phyloP scores from a whole-genome alignment of 2,329 filamentous ascomycete genomes.

The Coniosporium tulheliwenetii region DNA sequence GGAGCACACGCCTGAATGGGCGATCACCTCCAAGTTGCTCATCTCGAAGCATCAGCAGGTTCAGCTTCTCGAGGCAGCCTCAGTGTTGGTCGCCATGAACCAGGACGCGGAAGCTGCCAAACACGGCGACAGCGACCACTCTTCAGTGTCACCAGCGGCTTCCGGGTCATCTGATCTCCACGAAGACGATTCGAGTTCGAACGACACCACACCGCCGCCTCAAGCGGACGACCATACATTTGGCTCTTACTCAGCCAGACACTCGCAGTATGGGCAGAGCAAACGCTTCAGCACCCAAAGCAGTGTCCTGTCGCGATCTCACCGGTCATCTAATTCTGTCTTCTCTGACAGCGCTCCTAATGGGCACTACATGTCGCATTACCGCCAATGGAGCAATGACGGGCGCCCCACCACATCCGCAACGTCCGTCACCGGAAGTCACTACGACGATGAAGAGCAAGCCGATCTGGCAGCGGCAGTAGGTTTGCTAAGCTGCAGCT shows the following conservation, averaged over 20 bases:
- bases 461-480: slow-evolving; percentile 80
- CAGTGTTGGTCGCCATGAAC: slow-evolving; percentile 90
- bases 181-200: slow-evolving; percentile 65
- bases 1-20: slow-evolving; percentile 99
- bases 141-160: slow-evolving; percentile 65
- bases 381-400: slow-evolving; percentile 61
- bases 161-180: slow-evolving; percentile 64
- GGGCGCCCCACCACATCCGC: slow-evolving; percentile 60
- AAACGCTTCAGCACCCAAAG: slow-evolving; percentile 33
- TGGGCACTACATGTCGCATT: slow-evolving; percentile 39
- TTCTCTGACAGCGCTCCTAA: slow-evolving; percentile 38
- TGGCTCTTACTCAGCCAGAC: slow-evolving; percentile 21
- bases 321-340: slow-evolving; percentile 55
- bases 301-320: slow-evolving; percentile 52
- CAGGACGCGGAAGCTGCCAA: slow-evolving; percentile 47
- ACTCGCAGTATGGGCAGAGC: slow-evolving; percentile 10
- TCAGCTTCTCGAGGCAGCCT: slow-evolving; percentile 88
- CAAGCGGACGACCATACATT: slow-evolving; percentile 48
- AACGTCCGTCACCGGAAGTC: slow-evolving; percentile 44
- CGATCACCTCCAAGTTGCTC: slow-evolving; percentile 87
- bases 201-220: slow-evolving; percentile 84
- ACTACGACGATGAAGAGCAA: slow-evolving; percentile 64
- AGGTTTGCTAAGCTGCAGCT: slow-evolving; percentile 79
- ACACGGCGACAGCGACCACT: slow-evolving; percentile 61
- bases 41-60: slow-evolving; percentile 99